These are phyloP conservation scores for Penicillium salamii DNA, from an alignment of 495 filamentous ascomycete genomes.

Conservation along the genomic window DNA sequence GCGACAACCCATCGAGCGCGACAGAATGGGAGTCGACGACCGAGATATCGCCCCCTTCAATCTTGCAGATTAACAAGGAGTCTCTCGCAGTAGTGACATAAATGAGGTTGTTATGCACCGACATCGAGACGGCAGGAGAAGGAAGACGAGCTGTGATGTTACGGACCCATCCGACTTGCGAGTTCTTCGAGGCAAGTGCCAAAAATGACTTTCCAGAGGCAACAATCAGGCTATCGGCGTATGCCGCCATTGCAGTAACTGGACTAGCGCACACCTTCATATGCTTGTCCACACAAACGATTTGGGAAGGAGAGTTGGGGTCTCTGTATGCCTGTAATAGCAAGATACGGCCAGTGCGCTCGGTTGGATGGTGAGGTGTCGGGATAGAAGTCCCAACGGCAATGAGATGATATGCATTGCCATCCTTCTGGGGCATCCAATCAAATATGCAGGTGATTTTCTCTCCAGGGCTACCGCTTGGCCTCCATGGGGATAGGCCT, in stretches of 20 bases:
- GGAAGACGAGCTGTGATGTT: slow-evolving; percentile 32
- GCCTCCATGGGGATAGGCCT: slow-evolving; percentile 25
- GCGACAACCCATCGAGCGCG: slow-evolving; percentile 37
- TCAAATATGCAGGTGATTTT: slow-evolving; percentile 48
- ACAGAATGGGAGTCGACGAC: slow-evolving; percentile 28
- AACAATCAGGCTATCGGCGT: slow-evolving; percentile 38
- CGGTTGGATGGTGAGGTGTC: slow-evolving; percentile 9
- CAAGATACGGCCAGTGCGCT: slow-evolving; percentile 33
- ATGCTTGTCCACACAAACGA: slow-evolving; percentile 38
- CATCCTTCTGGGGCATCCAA: slow-evolving; percentile 42
- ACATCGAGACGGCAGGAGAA: slow-evolving; percentile 44
- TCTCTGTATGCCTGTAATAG: slow-evolving; percentile 34
- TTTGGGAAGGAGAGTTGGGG: slow-evolving; percentile 20
- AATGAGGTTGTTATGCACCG: slow-evolving; percentile 34
- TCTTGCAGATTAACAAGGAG: slow-evolving; percentile 38
- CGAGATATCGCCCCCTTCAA: slow-evolving; percentile 28
- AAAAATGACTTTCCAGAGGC: slow-evolving; percentile 37
- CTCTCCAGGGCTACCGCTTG: slow-evolving; percentile 40
- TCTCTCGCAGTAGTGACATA: slow-evolving; percentile 45
- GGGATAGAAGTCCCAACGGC: slow-evolving; percentile 41
- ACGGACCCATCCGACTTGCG: slow-evolving; percentile 28
- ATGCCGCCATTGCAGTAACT: slow-evolving; percentile 44
- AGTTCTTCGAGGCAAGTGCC: slow-evolving; percentile 33
- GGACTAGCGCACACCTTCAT: slow-evolving; percentile 33
- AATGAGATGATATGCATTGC: slow-evolving; percentile 46